Conservation (phyloP, 2,329 filamentous ascomycete genomes). For the Ophiostoma novo-ulmi region DNA sequence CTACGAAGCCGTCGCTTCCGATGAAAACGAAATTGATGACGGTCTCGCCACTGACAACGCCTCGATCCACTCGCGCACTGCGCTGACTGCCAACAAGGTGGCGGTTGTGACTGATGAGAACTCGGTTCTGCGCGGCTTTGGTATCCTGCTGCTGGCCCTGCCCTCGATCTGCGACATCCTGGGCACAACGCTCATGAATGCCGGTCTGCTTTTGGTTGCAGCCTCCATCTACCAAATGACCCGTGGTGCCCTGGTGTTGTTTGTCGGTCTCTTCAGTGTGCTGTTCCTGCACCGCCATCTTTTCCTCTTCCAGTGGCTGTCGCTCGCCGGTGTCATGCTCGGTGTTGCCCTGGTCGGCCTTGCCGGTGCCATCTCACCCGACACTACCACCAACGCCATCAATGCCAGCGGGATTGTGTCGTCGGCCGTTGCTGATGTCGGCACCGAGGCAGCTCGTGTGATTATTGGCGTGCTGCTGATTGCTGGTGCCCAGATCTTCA, state of each 20-base stretch:
- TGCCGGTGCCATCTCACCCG: slow-evolving; percentile 74
- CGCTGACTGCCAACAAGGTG: slow-evolving; percentile 37
- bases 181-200: slow-evolving; percentile 96
- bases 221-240: slow-evolving; percentile 99
- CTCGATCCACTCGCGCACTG: slow-evolving; percentile 41
- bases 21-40: slow-evolving; percentile 42
- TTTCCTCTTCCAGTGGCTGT: slow-evolving; percentile 85
- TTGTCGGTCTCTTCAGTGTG: slow-evolving; percentile 93
- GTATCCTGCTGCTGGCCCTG: slow-evolving; percentile 69
- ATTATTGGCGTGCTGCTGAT: slow-evolving; percentile 84
- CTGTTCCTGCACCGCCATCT: slow-evolving; percentile 77
- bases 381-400: slow-evolving; percentile 45
- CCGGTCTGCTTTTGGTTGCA: slow-evolving; percentile 85
- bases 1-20: slow-evolving; percentile 60
- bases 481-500: slow-evolving; percentile 92
- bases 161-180: slow-evolving; percentile 92
- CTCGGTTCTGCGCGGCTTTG: slow-evolving; percentile 65
- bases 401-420: slow-evolving; percentile 26
- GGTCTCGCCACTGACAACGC: slow-evolving; percentile 39
- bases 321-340: slow-evolving; percentile 76
- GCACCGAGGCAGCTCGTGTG: slow-evolving; percentile 55
- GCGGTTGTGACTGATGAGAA: slow-evolving; percentile 33
- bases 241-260: slow-evolving; percentile 85
- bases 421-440: slow-evolving; percentile 35
- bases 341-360: slow-evolving; percentile 88